Percentiles rank a stretch among this genome's conserved stretches.
Evolutionary conservation across 2,329 filamentous ascomycete species (phyloP).

Genomic region (Nothophaeocryptopus gaeumannii): DNA sequence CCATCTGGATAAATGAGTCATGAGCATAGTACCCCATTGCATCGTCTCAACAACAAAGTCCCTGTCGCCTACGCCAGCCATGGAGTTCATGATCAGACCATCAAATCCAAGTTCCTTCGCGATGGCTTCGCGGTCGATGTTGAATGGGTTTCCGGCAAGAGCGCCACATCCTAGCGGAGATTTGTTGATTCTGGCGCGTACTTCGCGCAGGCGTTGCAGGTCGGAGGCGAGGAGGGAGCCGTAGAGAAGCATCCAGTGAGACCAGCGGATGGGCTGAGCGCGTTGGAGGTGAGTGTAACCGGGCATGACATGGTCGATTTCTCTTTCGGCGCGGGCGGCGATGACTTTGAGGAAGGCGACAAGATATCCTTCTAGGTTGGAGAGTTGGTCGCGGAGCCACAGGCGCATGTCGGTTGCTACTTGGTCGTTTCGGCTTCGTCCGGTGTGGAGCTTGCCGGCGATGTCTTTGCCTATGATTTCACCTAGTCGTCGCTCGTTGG

Average conservation of each 20-base stretch:
- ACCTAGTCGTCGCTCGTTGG: slow-evolving; percentile 56
- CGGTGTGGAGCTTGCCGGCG: slow-evolving; percentile 86
- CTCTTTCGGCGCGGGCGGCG: slow-evolving; percentile 65
- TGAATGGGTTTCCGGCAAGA: slow-evolving; percentile 77
- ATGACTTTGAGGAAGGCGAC: slow-evolving; percentile 68
- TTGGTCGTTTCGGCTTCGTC: slow-evolving; percentile 83
- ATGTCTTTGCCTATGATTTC: slow-evolving; percentile 85
- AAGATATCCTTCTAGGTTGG: slow-evolving; percentile 66
- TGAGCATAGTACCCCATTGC: slow-evolving; percentile 75
- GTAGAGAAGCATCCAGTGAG: slow-evolving; percentile 76
- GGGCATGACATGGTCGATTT: slow-evolving; percentile 78
- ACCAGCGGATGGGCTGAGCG: slow-evolving; percentile 76
- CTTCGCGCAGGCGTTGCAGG: slow-evolving; percentile 71
- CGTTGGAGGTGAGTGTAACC: slow-evolving; percentile 86
- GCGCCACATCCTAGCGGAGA: slow-evolving; percentile 71
- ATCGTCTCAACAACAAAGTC: slow-evolving; percentile 82
- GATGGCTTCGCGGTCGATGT: slow-evolving; percentile 75
- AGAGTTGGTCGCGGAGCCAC: slow-evolving; percentile 76
- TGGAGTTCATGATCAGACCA: slow-evolving; percentile 70
- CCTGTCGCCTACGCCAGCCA: slow-evolving; percentile 71
- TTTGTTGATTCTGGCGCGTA: slow-evolving; percentile 70
- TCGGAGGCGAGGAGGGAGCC: slow-evolving; percentile 69
- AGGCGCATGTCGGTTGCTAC: slow-evolving; percentile 86
- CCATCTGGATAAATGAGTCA: slow-evolving; percentile 77
- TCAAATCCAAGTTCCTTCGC: slow-evolving; percentile 79